A percentile compares a stretch with the other conserved stretches of the same genome.
Evolutionary conservation across 2,329 filamentous ascomycete genomes (phyloP).

Genomic region (Ophiocordyceps unilateralis): DNA sequence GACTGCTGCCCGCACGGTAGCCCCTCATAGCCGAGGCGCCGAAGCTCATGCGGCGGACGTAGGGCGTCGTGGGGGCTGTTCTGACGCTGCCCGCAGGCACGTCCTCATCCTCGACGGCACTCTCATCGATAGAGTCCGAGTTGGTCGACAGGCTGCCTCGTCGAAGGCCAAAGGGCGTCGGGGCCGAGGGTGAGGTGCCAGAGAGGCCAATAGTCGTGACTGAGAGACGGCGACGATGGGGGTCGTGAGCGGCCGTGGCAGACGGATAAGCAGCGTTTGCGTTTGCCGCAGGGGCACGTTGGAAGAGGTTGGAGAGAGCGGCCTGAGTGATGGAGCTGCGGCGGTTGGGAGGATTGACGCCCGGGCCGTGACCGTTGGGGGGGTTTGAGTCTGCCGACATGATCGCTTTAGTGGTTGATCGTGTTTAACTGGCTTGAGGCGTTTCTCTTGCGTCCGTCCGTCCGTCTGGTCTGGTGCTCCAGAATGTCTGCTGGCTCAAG

Average conservation of each 20-base stretch:
- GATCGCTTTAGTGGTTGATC: conserved; percentile 4
- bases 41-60: conserved; percentile 76
- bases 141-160: conserved; percentile 55
- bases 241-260: conserved; percentile 28
- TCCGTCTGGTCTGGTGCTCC: too few species aligned
- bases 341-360: conserved; percentile 28
- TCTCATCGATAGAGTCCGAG: conserved; percentile 52
- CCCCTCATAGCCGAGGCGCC: conserved; percentile 59
- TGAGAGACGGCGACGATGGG: conserved; percentile 52
- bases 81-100: conserved; percentile 28
- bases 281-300: conserved; percentile 34
- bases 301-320: conserved; percentile 40
- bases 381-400: neutral
- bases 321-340: conserved; percentile 40
- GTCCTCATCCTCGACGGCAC: conserved; percentile 53
- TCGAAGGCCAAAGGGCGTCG: conserved; percentile 34
- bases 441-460: neutral
- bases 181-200: conserved; percentile 45
- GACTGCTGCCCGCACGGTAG: conserved; percentile 34
- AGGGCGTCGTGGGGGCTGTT: conserved; percentile 53
- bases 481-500: too few species aligned
- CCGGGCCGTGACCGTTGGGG: conserved; percentile 14
- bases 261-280: conserved; percentile 26
- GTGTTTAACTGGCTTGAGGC: neutral
- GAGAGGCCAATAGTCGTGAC: conserved; percentile 60